phyloP scores from a whole-genome alignment of 768 basidiomycete genomes.

The Kwoniella sp. region DNA sequence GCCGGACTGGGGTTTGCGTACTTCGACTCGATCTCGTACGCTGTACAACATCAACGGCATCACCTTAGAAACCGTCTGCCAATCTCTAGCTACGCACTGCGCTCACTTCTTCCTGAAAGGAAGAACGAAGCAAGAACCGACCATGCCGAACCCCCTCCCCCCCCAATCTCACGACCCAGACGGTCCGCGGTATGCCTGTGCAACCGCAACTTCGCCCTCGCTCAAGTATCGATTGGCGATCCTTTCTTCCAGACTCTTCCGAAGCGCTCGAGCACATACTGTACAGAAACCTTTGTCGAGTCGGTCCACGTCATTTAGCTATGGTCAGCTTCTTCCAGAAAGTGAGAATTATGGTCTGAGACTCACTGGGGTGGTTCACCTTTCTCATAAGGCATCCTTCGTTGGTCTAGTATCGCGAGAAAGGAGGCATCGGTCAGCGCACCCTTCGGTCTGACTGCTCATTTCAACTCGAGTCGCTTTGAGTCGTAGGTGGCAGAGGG shows the following conservation, averaged over 20 bases:
- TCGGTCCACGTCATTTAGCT: background rate
- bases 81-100: too few species aligned
- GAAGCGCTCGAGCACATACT: constrained; percentile 38
- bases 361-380: constrained; percentile 50
- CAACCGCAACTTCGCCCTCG: background rate
- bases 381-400: constrained; percentile 53
- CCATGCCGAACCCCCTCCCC: too few species aligned
- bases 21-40: too few species aligned
- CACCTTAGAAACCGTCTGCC: too few species aligned
- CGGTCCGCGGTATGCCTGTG: too few species aligned
- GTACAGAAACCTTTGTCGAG: constrained; percentile 40
- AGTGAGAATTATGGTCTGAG: background rate
- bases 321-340: background rate
- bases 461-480: background rate
- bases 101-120: too few species aligned
- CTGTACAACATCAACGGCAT: too few species aligned
- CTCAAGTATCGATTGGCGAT: constrained; percentile 6
- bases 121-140: too few species aligned
- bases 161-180: too few species aligned
- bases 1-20: too few species aligned
- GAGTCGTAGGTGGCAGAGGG: background rate
- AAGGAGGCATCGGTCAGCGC: background rate
- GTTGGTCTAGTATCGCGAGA: constrained; percentile 32
- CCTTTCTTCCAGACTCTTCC: constrained; percentile 22
- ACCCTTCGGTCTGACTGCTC: background rate